Evolutionary conservation across 441 rosid genomes (phyloP), one percentile per base, ranked within the genome.

Genomic region (Gossypium trilobum): DNA sequence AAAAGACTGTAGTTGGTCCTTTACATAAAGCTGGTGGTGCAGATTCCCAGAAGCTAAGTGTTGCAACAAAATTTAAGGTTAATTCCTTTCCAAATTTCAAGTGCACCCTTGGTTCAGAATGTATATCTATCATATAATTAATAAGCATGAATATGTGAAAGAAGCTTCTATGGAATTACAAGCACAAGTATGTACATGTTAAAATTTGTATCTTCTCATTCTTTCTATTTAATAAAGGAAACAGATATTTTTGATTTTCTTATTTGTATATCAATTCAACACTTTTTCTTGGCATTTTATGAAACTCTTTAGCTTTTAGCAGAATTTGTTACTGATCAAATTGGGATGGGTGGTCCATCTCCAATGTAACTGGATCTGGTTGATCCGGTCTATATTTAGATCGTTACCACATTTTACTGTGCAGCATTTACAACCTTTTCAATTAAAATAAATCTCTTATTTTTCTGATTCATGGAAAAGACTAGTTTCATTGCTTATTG

Each of bases 51-150:
- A 89, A 91, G 83, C 86, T 89, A 74, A 95, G 99, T 71, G 98
- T 93, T 65, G 89, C 94, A 29, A 89, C 95, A 19, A 95, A 95
- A 76, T 95, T 95, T 78, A 95, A 95, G 99, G 99, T 95, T 75
- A 16, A 11, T 3, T 70, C 13, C 46, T 68, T 72, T 75, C 62
- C 39, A 50, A 69, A n/a, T 62, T 66, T 13, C 65, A 22, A 19
- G 39, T 33, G 20, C 17, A 59, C 16, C 11, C 16, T 70, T 60
- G 27, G 2, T 19, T 66, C 50, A 19, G 39, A 20, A 20, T 22
- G 36, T 20, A 23, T 16, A 22, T 46, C 69, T 2, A 27, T 64
- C 20, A 74, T 39, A 2, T 51, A 50, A 16, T 50, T 25, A 27
- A 16, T 44, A 14, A 61, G n/a, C 56, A 20, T 14, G 56, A 33